These are phyloP conservation scores for Rhizoclosmatium sp. DNA, from an alignment of 192 early-diverging fungal species.

Conservation along the genomic window DNA sequence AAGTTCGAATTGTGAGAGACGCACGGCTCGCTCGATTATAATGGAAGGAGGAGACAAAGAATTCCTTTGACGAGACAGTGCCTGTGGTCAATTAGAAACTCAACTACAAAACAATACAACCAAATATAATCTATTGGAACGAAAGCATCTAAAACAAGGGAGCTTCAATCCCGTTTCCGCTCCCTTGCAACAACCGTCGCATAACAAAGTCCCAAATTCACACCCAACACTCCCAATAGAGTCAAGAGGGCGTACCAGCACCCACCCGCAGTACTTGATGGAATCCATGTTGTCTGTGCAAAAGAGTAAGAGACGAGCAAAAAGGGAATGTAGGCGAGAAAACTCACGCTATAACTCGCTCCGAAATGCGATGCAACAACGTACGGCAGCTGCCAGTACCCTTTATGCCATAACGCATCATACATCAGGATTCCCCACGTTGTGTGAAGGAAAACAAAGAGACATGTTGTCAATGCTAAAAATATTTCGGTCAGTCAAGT, in stretches of 20 bases:
- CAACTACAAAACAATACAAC: too few relatives aligned
- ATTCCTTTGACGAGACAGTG: too few relatives aligned
- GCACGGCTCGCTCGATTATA: too few relatives aligned
- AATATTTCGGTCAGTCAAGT: background rate
- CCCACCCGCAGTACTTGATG: constrained; percentile 48
- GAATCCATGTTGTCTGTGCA: constrained; percentile 56
- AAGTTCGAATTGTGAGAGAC: too few relatives aligned
- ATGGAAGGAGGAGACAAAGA: too few relatives aligned
- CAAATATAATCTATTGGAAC: too few relatives aligned
- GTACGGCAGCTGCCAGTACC: constrained; percentile 57
- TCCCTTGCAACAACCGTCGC: constrained; percentile 16
- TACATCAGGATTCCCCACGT: constrained; percentile 81
- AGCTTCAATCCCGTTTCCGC: constrained; percentile 17
- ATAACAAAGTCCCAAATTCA: constrained; percentile 28
- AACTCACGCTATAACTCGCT: constrained; percentile 70
- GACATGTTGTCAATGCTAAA: constrained; percentile 71
- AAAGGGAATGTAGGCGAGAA: background rate
- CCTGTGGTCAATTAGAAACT: too few relatives aligned
- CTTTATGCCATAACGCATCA: constrained; percentile 64
- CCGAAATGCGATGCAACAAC: constrained; percentile 70
- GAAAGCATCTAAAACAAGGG: too few relatives aligned
- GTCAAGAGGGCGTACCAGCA: constrained; percentile 45
- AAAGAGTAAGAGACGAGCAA: background rate
- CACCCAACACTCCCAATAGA: constrained; percentile 1
- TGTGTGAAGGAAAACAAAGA: constrained; percentile 76